phyloP scores from a whole-genome alignment of 306 rosid species.

The Glycine tomentella region DNA sequence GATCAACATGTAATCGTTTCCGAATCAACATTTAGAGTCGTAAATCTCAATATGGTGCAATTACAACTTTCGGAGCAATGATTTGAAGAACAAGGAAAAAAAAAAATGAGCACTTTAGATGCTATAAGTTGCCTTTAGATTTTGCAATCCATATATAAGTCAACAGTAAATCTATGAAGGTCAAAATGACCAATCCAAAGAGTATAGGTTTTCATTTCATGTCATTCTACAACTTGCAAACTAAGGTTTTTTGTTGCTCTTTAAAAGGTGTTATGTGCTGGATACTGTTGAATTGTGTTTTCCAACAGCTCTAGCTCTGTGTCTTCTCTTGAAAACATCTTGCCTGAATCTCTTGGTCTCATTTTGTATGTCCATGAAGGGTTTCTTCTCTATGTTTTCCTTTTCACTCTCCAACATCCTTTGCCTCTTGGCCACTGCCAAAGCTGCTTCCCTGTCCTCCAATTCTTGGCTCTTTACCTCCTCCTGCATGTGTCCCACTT shows the following conservation, averaged over 20 bases:
- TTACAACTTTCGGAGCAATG: slow-evolving; percentile 4
- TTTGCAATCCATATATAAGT: slow-evolving; percentile 35
- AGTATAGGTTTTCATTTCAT: slow-evolving; percentile 14
- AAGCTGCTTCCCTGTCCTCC: slow-evolving; percentile 67
- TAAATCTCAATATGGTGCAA: background rate
- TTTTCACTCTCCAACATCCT: slow-evolving; percentile 79
- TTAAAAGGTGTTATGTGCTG: slow-evolving; percentile 33
- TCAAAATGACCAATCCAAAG: slow-evolving; percentile 41
- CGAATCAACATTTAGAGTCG: slow-evolving; percentile 9
- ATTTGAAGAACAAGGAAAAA: background rate
- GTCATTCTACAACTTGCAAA: slow-evolving; percentile 38
- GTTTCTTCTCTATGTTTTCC: slow-evolving; percentile 77
- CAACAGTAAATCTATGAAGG: slow-evolving; percentile 16
- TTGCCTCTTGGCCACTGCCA: slow-evolving; percentile 74
- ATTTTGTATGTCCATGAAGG: slow-evolving; percentile 75
- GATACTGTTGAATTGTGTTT: slow-evolving; percentile 48
- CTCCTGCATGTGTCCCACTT: slow-evolving; percentile 56
- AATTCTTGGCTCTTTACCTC: slow-evolving; percentile 65
- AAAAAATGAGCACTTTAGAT: slow-evolving; percentile 25
- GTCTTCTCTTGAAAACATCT: slow-evolving; percentile 94
- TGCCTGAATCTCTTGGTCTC: slow-evolving; percentile 93
- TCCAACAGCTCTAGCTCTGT: slow-evolving; percentile 69
- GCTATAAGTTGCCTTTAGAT: slow-evolving; percentile 42
- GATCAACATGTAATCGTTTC: slow-evolving; percentile 7
- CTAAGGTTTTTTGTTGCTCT: slow-evolving; percentile 8